Base-by-base conservation (phyloP, 108 stramenopile species). In the Mayamaea pseudoterrestris region DNA sequence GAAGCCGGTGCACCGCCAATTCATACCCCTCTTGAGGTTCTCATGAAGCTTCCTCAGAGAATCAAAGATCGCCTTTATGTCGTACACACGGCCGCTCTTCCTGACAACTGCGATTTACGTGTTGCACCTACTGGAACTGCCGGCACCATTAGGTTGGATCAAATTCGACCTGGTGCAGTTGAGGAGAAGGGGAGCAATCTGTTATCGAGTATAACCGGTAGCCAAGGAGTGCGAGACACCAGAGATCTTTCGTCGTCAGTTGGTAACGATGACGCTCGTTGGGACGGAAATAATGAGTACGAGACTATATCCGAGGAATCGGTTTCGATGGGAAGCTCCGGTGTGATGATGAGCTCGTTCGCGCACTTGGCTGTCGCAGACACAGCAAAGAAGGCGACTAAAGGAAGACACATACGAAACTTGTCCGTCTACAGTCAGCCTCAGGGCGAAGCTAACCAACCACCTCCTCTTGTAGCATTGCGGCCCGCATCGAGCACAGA, bases 1-100 rank as follows among this genome's bases (percentile, higher is more conserved):
- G 94, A 95, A 56, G 77, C 90, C 9, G 94, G 94, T 8, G 87
- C 82, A 0, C 90, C 94, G 9, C 94, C 94, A 6, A 80, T 95
- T 34, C 94, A 95, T 65, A 95, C 94, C 14, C 85, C 94, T 6
- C 65, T 95, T 13, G 64, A 66, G 4, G 90, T 87, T 20, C 66
- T 95, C 0, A 22, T 72, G 43, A 63, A 71, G 41, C 69, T 90
- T 9, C 90, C 91, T 3, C 35, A 62, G 7, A 55, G 66, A 6
- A 80, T 95, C 2, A 90, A 88, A 61, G 60, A 72, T 39, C 56
- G 83, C 11, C 60, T 95, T n/a, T 95, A 90, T 55, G 83, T 95
- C n/a, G 91, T 95, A 7, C 94, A 95, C 58, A 84, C 89, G 1
- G 64, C 83, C 4, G 75, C 74, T 4, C 66, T 90, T 24, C 83